Conservation (phyloP, 1,139 yeast genomes). For the Candida dubliniensis region DNA sequence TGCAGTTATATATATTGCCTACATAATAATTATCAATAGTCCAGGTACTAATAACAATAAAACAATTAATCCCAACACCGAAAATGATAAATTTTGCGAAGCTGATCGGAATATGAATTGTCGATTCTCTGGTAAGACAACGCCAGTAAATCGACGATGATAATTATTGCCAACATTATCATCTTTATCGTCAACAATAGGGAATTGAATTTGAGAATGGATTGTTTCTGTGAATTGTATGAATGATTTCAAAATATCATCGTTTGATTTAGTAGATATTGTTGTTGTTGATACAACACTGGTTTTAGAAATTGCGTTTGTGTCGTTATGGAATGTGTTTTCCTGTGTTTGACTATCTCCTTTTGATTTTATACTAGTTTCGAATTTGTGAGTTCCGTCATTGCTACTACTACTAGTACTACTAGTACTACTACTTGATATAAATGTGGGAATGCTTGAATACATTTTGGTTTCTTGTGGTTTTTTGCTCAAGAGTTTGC, state of each 20-base stretch:
- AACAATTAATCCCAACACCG: background rate
- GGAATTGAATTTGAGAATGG: background rate
- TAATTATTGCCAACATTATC: no score
- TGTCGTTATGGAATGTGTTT: no score
- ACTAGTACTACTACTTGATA: no score
- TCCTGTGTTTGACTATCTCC: no score
- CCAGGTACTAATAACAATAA: background rate
- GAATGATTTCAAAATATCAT: background rate
- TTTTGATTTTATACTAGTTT: no score
- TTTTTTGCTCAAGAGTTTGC: no score
- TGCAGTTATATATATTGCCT: background rate
- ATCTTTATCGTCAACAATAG: background rate
- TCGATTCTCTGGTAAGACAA: slow-evolving; percentile 9
- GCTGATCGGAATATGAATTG: slow-evolving; percentile 10
- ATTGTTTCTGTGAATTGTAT: background rate
- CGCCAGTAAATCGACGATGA: slow-evolving; percentile 13
- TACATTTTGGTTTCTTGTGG: no score
- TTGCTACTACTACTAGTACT: no score
- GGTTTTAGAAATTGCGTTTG: no score
- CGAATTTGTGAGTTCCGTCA: no score
- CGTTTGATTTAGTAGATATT: background rate
- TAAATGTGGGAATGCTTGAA: no score
- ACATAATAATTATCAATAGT: background rate
- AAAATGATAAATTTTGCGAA: slow-evolving; percentile 3
- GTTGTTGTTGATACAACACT: background rate